These are phyloP conservation scores for Fraxinus xanthoxyloides DNA, from an alignment of 305 asterid genomes.

Conservation along the genomic window DNA sequence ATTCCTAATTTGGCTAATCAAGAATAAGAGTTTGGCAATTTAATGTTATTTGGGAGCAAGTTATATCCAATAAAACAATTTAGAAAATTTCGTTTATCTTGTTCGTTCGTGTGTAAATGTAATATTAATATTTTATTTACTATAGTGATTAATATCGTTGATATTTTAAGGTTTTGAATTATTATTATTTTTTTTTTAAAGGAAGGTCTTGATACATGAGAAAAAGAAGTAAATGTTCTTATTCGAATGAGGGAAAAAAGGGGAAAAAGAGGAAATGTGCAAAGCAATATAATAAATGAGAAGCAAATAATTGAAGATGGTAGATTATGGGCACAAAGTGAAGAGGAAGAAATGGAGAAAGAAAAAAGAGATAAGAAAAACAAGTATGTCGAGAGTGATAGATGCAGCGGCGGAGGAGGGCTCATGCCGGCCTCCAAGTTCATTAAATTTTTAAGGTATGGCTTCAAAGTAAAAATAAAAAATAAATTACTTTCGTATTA, in stretches of 20 bases:
- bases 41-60: neutral
- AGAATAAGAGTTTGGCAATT: neutral
- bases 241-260: neutral
- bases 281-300: constrained; percentile 30
- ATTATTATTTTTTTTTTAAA: too few relatives aligned
- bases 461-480: too few relatives aligned
- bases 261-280: constrained; percentile 68
- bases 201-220: neutral
- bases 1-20: neutral
- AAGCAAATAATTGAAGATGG: neutral
- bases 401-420: too few relatives aligned
- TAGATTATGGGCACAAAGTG: neutral
- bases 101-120: neutral
- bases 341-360: neutral
- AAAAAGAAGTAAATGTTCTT: neutral
- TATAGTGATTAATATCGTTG: too few relatives aligned
- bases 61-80: neutral
- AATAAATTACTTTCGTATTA: too few relatives aligned
- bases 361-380: neutral
- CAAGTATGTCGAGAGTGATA: too few relatives aligned
- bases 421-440: too few relatives aligned
- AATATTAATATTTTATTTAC: neutral
- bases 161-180: too few relatives aligned
- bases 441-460: too few relatives aligned
- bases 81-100: too few relatives aligned